A percentile compares a stretch with the other conserved stretches of the same genome.
Conservation (phyloP, 1,284 basidiomycete genomes). For the Irpex rosettiformis region DNA sequence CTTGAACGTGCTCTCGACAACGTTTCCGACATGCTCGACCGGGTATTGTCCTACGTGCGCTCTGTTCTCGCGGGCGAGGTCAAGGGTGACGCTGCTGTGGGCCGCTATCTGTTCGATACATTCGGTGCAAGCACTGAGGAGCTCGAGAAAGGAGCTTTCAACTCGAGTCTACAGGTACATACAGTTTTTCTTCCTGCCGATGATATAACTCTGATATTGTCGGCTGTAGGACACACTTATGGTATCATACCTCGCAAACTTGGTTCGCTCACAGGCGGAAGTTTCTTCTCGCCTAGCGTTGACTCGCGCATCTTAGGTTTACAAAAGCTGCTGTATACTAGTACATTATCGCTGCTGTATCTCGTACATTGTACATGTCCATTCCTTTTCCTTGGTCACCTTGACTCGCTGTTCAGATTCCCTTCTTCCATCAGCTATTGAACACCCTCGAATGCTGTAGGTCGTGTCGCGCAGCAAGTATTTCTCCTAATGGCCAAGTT, state of each 20-base stretch:
- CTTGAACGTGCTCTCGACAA: slow-evolving; percentile 71
- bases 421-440: slow-evolving; percentile 64
- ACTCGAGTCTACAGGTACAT: slow-evolving; percentile 68
- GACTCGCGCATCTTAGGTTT: slow-evolving; percentile 35
- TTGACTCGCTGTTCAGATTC: neutral
- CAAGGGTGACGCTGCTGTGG: slow-evolving; percentile 84
- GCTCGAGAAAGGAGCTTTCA: slow-evolving; percentile 73
- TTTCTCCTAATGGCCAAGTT: slow-evolving; percentile 97
- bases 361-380: slow-evolving; percentile 10
- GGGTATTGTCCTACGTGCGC: slow-evolving; percentile 85
- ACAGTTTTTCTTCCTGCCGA: neutral
- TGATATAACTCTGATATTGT: no score
- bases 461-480: slow-evolving; percentile 88
- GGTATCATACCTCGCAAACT: slow-evolving; percentile 93
- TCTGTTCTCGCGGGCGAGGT: slow-evolving; percentile 77
- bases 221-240: slow-evolving; percentile 79
- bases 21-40: slow-evolving; percentile 80
- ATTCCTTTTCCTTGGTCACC: neutral
- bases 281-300: slow-evolving; percentile 88
- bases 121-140: slow-evolving; percentile 67
- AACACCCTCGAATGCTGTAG: slow-evolving; percentile 95
- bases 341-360: slow-evolving; percentile 16
- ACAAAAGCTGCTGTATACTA: slow-evolving; percentile 17
- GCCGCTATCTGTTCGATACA: slow-evolving; percentile 91
- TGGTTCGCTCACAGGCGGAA: slow-evolving; percentile 93